Evolutionary conservation across 1,284 basidiomycete genomes (phyloP), one percentile per base, ranked within the genome.

Genomic region (Moesziomyces parantarcticus): DNA sequence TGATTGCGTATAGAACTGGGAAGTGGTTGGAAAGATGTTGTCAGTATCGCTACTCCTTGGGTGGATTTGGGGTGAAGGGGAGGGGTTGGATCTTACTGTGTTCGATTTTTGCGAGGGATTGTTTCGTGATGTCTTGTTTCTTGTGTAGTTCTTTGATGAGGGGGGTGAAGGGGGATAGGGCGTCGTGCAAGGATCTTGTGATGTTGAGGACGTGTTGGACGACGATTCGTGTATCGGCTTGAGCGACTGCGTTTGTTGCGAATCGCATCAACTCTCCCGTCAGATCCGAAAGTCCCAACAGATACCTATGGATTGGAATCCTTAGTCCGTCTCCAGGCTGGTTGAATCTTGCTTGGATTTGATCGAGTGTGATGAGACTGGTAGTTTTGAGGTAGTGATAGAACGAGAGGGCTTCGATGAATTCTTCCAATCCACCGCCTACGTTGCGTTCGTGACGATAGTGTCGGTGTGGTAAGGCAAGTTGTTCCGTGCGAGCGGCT

Each of bases 251-350:
- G 47, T 83, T 83, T 49, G 78, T 97, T 5, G 94, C 93, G 69
- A 91, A 92, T 39, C 96, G 89, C 96, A 98, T 98, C n/a, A 96
- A 88, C 84, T 98, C 96, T 43, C 96, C 96, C 0, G 94, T 97
- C 34, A 99, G 87, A 84, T 99, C 96, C 1, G 93, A 94, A 29
- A 97, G 86, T 16, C 96, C 96, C 2, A 98, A 88, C 16, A 97
- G 86, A 83, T 97, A 98, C 77, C 97, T 94, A 54, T 91, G 89
- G 25, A 88, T 82, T 3, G 92, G 87, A 22, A 82, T 41, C 22
- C 36, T 52, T 1, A 71, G 50, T 20, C 29, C 51, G 11, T 29
- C 29, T 29, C 8, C 29, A 29, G n/a, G n/a, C n/a, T n/a, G n/a
- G 11, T 44, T 62, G 39, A 82, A 78, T 0, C 60, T 50, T 11